Evolutionary conservation across 2,329 filamentous ascomycete species (phyloP), one percentile per base, ranked within the genome.

Genomic region (Apiospora koreana): DNA sequence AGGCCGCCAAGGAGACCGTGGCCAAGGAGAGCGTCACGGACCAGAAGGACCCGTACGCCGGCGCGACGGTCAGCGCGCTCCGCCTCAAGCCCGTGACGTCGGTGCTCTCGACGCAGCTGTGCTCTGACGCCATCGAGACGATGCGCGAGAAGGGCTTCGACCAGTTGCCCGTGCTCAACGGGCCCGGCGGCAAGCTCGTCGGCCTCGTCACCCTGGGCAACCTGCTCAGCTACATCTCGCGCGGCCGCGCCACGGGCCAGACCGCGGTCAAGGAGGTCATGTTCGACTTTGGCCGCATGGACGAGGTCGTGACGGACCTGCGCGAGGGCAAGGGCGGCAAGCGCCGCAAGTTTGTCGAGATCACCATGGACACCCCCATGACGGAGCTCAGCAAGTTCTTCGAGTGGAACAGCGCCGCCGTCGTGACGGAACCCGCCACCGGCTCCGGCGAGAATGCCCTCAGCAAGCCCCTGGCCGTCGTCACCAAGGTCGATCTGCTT

Each of bases 71-170:
- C 76, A 88, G 90, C 50, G 89, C 92, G 42, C 90, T 99, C 21
- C 91, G 95, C 72, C 87, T 99, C 71, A 99, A 98, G 84, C 96
- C 96, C 45, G 93, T 99, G 71, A 97, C 94, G 35, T 97, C 95
- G 10, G 89, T 99, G 69, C 84, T 91, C 31, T 87, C 91, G 38
- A 87, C 87, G 68, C 91, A 91, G 42, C 82, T 89, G 2, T 97
- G 95, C 83, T 88, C 93, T 73, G 93, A 95, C 74, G 96, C 97
- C 68, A 94, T 98, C 74, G 96, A 99, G 84, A 95, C 93, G 72
- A 98, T 99, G 96, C 94, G 95, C 75, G 96, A 99, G 79, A 97
- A 96, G 84, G 94, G 94, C 73, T 99, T 98, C 80, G 97, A 99
- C 79, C 97, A 99, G 83, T 92, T 99, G 54, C 96, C 96, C 58